Conservation (phyloP, 2,329 filamentous ascomycete species). For the Claviceps cyperi region DNA sequence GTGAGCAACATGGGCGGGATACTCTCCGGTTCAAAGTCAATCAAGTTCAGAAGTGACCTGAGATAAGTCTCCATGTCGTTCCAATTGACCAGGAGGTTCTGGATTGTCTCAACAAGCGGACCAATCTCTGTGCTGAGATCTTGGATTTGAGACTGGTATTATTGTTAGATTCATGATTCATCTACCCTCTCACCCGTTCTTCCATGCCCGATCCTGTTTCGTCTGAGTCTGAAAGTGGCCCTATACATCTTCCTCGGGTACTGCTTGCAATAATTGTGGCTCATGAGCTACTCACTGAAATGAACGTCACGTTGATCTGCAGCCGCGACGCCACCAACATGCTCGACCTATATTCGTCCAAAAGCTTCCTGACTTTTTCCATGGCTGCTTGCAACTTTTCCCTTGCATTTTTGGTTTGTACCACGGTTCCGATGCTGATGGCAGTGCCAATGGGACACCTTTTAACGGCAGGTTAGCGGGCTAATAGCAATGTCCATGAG, state of each 20-base stretch:
- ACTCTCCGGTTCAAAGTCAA: background rate
- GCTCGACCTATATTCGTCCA: background rate
- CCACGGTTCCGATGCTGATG: background rate
- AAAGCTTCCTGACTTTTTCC: background rate
- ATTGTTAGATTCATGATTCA: background rate
- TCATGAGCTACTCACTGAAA: background rate
- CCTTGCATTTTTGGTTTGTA: background rate
- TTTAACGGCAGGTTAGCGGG: background rate
- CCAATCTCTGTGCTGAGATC: background rate
- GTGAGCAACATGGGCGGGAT: conserved; percentile 2
- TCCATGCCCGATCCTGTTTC: background rate
- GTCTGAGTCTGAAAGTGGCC: too few relatives aligned
- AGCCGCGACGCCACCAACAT: background rate
- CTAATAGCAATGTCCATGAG: too few relatives aligned
- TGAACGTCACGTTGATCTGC: background rate
- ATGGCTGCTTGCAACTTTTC: background rate
- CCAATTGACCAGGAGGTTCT: background rate
- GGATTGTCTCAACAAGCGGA: background rate
- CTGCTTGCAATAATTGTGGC: too few relatives aligned
- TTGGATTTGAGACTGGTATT: background rate
- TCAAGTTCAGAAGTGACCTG: background rate
- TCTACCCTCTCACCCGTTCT: background rate
- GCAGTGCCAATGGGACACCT: background rate
- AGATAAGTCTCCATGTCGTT: conserved; percentile 1
- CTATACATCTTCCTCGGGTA: too few relatives aligned